Evolutionary conservation across 306 rosid genomes (phyloP).

Genomic region (Prinsepia uniflora): DNA sequence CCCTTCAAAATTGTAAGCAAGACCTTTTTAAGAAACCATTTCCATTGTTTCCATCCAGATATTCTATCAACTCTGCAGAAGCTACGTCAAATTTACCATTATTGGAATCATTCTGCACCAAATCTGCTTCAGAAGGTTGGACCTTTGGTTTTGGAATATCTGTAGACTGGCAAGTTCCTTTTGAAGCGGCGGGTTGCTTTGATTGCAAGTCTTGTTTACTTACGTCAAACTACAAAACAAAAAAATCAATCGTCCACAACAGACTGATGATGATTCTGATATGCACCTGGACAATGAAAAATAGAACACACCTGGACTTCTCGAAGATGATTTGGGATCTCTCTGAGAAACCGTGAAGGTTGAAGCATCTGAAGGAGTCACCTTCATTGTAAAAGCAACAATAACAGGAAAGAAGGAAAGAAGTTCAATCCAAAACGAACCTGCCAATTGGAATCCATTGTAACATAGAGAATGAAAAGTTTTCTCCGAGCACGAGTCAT

Average conservation of each 20-base stretch:
- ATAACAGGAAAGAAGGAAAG: not conserved
- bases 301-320: conserved; percentile 68
- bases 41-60: conserved; percentile 41
- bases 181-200: conserved; percentile 34
- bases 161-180: conserved; percentile 24
- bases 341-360: conserved; percentile 87
- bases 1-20: conserved; percentile 21
- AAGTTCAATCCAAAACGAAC: conserved; percentile 34
- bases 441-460: conserved; percentile 87
- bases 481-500: conserved; percentile 93
- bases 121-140: conserved; percentile 36
- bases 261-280: not conserved
- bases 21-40: conserved; percentile 75
- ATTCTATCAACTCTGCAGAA: conserved; percentile 45
- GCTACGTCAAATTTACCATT: conserved; percentile 28
- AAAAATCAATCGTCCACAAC: conserved; percentile 23
- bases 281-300: conserved; percentile 2
- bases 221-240: conserved; percentile 53
- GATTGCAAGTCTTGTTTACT: conserved; percentile 30
- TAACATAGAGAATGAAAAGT: conserved; percentile 61
- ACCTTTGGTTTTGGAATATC: conserved; percentile 27
- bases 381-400: conserved; percentile 12
- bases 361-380: conserved; percentile 66
- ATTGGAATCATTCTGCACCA: conserved; percentile 33
- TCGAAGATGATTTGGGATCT: conserved; percentile 75